Evolutionary conservation across 108 stramenopile genomes (phyloP), one percentile per base, ranked within the genome.

Genomic region (Thalassiosira profunda): DNA sequence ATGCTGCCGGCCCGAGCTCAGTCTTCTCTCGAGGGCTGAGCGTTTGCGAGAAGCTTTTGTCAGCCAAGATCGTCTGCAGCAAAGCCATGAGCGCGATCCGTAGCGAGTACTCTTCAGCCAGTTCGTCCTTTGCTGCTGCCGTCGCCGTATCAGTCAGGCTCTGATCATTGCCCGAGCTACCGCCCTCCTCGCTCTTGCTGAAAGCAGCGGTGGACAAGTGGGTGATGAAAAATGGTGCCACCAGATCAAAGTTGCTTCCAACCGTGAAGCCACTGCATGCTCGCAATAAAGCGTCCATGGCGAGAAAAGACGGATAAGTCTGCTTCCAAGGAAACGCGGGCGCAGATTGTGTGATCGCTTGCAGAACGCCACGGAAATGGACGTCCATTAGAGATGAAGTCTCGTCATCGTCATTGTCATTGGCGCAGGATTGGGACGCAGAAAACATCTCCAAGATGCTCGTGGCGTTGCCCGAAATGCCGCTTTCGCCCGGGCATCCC

Each of bases 301-400:
- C 67, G 28, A 63, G 53, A 12, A 77, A 57, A 5, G 67, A 20
- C 43, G 76, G 56, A 2, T 63, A 47, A 24, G 56, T 41, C 36
- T 55, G 45, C 42, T 77, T 69, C 67, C 76, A 77, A 40, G 76
- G 76, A 44, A 77, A 77, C 9, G 45, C n/a, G n/a, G 57, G 36
- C 18, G 55, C 68, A 9, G 44, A 18, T 31, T 35, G 40, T 21
- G 47, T n/a, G 28, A 77, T 69, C 37, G 58, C 58, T 23, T 35
- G 30, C 3, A 43, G n/a, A 14, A 77, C 26, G 31, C 51, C 43
- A 15, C 63, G 62, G 25, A 77, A 77, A 51, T 77, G 54, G 3
- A 37, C 43, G 48, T 77, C 76, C 0, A 77, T 29, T 6, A 63
- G 17, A 2, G 63, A 33, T 6, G 14, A 42, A 11, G 30, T 25